phyloP scores from a whole-genome alignment of 2,329 filamentous ascomycete species.

The Aspergillus jensenii region DNA sequence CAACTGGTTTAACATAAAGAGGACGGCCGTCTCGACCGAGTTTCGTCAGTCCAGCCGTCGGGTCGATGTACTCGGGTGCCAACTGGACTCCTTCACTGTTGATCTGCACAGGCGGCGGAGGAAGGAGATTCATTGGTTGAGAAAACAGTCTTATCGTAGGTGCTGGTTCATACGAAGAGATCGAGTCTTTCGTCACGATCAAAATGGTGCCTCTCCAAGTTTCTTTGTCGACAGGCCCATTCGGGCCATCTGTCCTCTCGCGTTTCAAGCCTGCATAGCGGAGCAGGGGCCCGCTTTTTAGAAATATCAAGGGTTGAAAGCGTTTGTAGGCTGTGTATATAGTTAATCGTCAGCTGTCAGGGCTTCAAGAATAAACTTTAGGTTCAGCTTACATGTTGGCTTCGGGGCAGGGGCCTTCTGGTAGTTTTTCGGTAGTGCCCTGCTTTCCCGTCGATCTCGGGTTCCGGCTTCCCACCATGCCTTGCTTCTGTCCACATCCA shows the following conservation, averaged over 20 bases:
- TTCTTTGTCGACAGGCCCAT: constrained; percentile 59
- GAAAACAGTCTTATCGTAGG: constrained; percentile 82
- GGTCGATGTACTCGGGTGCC: constrained; percentile 79
- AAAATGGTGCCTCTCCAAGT: constrained; percentile 92
- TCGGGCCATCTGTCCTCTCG: constrained; percentile 33
- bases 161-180: constrained; percentile 75
- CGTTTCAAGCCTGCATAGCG: constrained; percentile 84
- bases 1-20: constrained; percentile 84
- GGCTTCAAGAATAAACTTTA: not conserved
- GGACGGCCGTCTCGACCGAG: constrained; percentile 81
- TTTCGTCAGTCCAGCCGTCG: constrained; percentile 83
- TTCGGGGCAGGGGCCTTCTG: constrained; percentile 33
- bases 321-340: constrained; percentile 49
- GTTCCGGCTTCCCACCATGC: constrained; percentile 75
- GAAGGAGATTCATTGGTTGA: constrained; percentile 79
- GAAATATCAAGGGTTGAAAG: constrained; percentile 79
- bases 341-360: not conserved
- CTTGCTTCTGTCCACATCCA: constrained; percentile 51
- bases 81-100: constrained; percentile 60
- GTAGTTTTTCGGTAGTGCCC: constrained; percentile 40
- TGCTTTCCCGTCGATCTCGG: constrained; percentile 48
- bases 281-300: constrained; percentile 87
- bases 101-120: constrained; percentile 71
- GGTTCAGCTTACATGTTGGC: constrained; percentile 28
- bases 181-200: constrained; percentile 86